Base-by-base conservation (phyloP, 2,329 filamentous ascomycete species). In the Metarhizium rileyi region DNA sequence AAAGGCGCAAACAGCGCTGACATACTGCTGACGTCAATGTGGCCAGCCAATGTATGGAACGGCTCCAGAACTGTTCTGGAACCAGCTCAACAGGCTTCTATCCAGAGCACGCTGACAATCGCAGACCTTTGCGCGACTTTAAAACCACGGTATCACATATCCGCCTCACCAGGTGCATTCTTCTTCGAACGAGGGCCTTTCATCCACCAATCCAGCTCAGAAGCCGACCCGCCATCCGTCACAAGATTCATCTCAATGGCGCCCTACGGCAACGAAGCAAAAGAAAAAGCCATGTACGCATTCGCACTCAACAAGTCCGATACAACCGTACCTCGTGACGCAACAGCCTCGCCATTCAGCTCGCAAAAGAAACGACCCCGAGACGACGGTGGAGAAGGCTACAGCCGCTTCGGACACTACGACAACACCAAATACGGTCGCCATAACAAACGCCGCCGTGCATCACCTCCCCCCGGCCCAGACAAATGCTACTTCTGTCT, bases 101-200 rank as follows among this genome's bases (percentile, higher is more conserved):
- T 82, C 0, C 58, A 70, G 22, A 75, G 77, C 50, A 79, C 80
- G n/a, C 76, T 82, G 48, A 80, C 83, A 49, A 73, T 97, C 40
- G 81, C 90, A 5, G 86, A 94, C 52, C 75, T 98, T 10, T 91
- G 86, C 60, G 75, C 83, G 3, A 70, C 80, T 1, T 68, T 98
- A 20, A 93, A 90, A 64, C 93, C 93, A n/a, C 83, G 87, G 26
- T 98, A 98, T 62, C 90, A 97, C 65, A 83, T 97, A 60, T 82
- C 87, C 2, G 74, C 79, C 3, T 87, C 87, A 0, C 75, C 80
- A 1, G 65, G 63, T 8, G 68, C 75, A 6, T 83, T 83, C 59
- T 91, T 87, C 67, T 97, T 84, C 64, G 91, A 98, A 69, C 83
- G 93, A 50, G 93, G 97, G 66, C 89, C 91, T 0, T 98, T 96